A percentile compares a stretch with the other conserved stretches of the same genome.
Evolutionary conservation across 139 green algal genomes (phyloP).

Genomic region (Dunaliella primolecta): DNA sequence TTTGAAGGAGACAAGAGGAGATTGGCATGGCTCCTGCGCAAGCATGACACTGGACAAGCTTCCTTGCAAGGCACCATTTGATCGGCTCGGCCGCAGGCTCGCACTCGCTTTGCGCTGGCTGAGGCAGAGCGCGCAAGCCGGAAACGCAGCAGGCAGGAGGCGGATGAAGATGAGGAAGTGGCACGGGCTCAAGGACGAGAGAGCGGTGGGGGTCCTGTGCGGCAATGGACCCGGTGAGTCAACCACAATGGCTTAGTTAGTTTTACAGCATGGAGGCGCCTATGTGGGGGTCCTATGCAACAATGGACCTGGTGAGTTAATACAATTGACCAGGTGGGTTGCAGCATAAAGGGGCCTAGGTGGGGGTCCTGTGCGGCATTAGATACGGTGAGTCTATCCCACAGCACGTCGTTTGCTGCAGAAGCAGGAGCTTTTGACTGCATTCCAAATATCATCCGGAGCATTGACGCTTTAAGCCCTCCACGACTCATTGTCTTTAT

Average conservation of each 20-base stretch:
- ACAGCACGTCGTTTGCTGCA: no score
- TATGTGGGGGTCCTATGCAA: neutral
- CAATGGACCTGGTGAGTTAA: neutral
- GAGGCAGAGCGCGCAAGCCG: slow-evolving; percentile 5
- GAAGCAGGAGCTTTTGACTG: no score
- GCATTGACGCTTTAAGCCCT: no score
- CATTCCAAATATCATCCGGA: no score
- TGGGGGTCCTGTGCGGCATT: neutral
- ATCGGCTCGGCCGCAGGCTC: neutral
- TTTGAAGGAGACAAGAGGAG: neutral
- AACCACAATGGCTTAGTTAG: no score
- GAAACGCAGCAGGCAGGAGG: neutral
- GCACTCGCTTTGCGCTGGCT: slow-evolving; percentile 19
- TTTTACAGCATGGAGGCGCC: no score
- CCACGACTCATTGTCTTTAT: no score
- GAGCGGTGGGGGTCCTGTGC: neutral
- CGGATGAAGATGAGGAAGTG: neutral
- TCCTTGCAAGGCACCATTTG: neutral
- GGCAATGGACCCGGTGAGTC: neutral
- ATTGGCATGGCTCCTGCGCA: neutral
- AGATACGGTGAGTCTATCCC: no score
- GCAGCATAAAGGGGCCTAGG: no score
- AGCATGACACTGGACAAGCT: neutral
- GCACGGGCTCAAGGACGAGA: neutral
- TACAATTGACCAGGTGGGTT: no score